Evolutionary conservation across 2,329 filamentous ascomycete species (phyloP), one percentile per base, ranked within the genome.

Genomic region (Pseudovirgaria hyperparasitica): DNA sequence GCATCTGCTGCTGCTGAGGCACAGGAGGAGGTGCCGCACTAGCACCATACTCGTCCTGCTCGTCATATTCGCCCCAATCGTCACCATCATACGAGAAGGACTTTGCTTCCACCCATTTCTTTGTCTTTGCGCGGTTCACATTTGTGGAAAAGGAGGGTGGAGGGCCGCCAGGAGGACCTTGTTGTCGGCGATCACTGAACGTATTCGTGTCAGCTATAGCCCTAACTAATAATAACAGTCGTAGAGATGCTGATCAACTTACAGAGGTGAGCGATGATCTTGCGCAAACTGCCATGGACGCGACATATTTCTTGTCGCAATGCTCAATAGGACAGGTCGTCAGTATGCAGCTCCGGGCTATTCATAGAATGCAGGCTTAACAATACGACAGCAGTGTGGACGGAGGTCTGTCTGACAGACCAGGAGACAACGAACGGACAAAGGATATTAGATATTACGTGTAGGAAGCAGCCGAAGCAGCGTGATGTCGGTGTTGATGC

Each of bases 31-130:
- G 50, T 23, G 57, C 54, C 23, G 58, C 53, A 24, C 57, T 52
- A 25, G 67, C 65, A 21, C 70, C 67, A 36, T 66, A 63, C 31
- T 67, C 62, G 29, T 68, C 63, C 28, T 73, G 66, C 25, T 68
- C 66, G 37, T 66, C 62, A 36, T 60, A 62, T 22, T 72, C 78
- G 19, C 84, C 87, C 86, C 87, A 94, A 46, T 93, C 87, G 43
- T 92, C 85, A 36, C 86, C 87, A 44, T 87, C 86, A 47, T 96
- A 96, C 47, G 73, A 81, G 42, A 80, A 76, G 32, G 73, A 67
- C 54, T 86, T 87, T 19, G 87, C 87, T 45, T 92, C 79, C 19
- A 87, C 78, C 87, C 87, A 96, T 69, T 92, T 92, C 57, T 77
- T 81, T 29, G 86, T 94, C 60, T 92, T 92, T 30, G 75, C 70